These are phyloP conservation scores for Fusarium chlamydosporum DNA, from an alignment of 2,329 filamentous ascomycete genomes.

Conservation along the genomic window DNA sequence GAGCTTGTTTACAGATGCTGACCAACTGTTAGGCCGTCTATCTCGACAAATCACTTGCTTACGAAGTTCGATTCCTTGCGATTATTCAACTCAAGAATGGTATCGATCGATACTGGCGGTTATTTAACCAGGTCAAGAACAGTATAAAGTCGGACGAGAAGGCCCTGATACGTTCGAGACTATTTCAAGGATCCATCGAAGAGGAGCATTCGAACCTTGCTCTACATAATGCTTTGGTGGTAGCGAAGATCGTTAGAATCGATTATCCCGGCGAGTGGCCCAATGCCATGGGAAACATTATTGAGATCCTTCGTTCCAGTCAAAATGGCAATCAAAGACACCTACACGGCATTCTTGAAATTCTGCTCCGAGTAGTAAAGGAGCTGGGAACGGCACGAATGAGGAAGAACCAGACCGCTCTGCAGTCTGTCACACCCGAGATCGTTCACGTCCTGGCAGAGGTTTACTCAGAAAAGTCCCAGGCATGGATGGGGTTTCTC, in stretches of 20 bases:
- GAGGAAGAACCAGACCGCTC: slow-evolving; percentile 78
- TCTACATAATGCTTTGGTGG: slow-evolving; percentile 87
- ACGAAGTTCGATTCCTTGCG: slow-evolving; percentile 86
- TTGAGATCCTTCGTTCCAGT: slow-evolving; percentile 71
- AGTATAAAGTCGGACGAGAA: slow-evolving; percentile 83
- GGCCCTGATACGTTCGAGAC: slow-evolving; percentile 77
- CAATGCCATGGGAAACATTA: slow-evolving; percentile 71
- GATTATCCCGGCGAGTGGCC: slow-evolving; percentile 93
- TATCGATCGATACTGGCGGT: slow-evolving; percentile 93
- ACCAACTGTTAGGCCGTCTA: slow-evolving; percentile 75
- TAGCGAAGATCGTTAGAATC: slow-evolving; percentile 88
- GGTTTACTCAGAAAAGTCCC: slow-evolving; percentile 82
- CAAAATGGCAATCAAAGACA: slow-evolving; percentile 71
- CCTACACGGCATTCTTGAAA: slow-evolving; percentile 79
- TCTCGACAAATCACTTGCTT: slow-evolving; percentile 81
- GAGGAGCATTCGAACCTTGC: slow-evolving; percentile 83
- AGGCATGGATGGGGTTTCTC: slow-evolving; percentile 75
- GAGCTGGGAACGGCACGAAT: slow-evolving; percentile 87
- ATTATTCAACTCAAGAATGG: slow-evolving; percentile 97
- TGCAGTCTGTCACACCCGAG: slow-evolving; percentile 85
- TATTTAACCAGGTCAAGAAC: slow-evolving; percentile 69
- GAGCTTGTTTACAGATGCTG: slow-evolving; percentile 20
- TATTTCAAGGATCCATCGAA: slow-evolving; percentile 82
- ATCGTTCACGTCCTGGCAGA: slow-evolving; percentile 83
- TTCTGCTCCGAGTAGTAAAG: slow-evolving; percentile 89